phyloP scores from a whole-genome alignment of 305 asterid species.

The Solanum hybrid region DNA sequence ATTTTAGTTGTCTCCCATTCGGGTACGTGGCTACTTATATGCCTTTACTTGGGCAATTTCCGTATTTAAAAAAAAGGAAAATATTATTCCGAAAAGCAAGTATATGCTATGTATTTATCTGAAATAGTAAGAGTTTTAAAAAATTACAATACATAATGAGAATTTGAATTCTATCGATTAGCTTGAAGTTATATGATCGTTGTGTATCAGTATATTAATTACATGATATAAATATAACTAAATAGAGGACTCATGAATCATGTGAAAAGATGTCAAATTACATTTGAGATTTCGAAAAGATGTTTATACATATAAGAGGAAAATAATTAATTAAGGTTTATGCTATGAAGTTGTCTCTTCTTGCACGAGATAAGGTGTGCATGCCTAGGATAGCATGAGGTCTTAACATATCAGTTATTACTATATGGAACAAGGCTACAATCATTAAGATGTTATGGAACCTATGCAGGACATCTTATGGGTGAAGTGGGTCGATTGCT shows the following conservation, averaged over 20 bases:
- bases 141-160: background rate
- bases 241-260: background rate
- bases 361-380: background rate
- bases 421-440: background rate
- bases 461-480: background rate
- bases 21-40: background rate
- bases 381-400: background rate
- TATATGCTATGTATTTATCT: background rate
- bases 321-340: background rate
- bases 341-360: background rate
- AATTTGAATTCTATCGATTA: background rate
- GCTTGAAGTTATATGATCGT: background rate
- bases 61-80: background rate
- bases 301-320: background rate
- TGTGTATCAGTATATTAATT: background rate
- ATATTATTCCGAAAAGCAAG: background rate
- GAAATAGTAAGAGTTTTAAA: background rate
- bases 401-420: background rate
- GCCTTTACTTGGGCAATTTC: background rate
- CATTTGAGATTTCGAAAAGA: fast-evolving
- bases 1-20: background rate
- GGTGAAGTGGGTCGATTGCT: background rate
- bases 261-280: background rate
- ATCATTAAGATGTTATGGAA: background rate
- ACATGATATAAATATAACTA: background rate